phyloP scores from a whole-genome alignment of 768 basidiomycete species.

The Cystofilobasidium macerans region DNA sequence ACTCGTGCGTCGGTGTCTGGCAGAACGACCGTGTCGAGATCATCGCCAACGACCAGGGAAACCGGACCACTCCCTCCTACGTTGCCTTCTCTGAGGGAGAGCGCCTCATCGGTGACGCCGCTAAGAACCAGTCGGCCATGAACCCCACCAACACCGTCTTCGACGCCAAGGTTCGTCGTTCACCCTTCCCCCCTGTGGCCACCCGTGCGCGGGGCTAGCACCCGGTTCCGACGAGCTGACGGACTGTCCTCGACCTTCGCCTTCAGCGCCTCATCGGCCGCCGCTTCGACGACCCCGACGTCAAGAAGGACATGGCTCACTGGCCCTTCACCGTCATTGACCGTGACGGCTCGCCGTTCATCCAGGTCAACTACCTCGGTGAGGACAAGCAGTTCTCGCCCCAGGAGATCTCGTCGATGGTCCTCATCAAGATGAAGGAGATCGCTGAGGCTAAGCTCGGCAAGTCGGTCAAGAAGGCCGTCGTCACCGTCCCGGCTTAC shows the following conservation, averaged over 20 bases:
- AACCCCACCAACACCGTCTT: slow-evolving; percentile 99
- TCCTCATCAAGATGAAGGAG: slow-evolving; percentile 98
- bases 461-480: slow-evolving; percentile 96
- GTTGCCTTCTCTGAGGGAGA: slow-evolving; percentile 95
- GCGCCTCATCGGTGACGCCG: slow-evolving; percentile 90
- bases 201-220: not conserved
- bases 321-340: slow-evolving; percentile 98
- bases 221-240: not conserved
- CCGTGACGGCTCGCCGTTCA: slow-evolving; percentile 91
- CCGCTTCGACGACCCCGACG: slow-evolving; percentile 88
- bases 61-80: slow-evolving; percentile 97
- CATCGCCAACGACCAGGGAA: slow-evolving; percentile 53
- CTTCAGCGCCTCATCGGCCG: slow-evolving; percentile 80
- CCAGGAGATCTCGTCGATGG: slow-evolving; percentile 99
- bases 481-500: slow-evolving; percentile 97
- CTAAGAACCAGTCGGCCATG: slow-evolving; percentile 94
- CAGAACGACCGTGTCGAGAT: slow-evolving; percentile 26
- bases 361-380: slow-evolving; percentile 78
- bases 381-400: slow-evolving; percentile 95
- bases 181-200: not conserved
- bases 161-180: slow-evolving; percentile 58
- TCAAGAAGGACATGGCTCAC: slow-evolving; percentile 91
- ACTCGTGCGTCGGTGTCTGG: slow-evolving; percentile 21
- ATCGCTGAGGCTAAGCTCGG: slow-evolving; percentile 98
- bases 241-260: not conserved